A percentile compares a stretch with the other conserved stretches of the same genome.
phyloP scores from a whole-genome alignment of 208 protist species.

The Trypanosoma theileri region DNA sequence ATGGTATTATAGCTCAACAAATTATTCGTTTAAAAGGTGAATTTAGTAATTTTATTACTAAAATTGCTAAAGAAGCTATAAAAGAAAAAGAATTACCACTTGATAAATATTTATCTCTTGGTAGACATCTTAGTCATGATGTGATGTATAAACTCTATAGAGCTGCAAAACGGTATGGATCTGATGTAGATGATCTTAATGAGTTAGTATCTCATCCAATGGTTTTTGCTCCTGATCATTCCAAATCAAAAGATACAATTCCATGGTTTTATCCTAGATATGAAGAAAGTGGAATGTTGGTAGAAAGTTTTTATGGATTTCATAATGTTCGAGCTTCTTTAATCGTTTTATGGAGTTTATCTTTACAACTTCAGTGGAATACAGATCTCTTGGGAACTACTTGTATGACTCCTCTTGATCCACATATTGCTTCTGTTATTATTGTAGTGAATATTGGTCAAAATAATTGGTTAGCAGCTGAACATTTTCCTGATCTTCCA shows the following conservation, averaged over 20 bases:
- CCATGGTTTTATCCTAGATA: slow-evolving; percentile 81
- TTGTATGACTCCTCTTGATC: slow-evolving; percentile 47
- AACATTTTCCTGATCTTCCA: slow-evolving; percentile 60
- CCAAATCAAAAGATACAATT: slow-evolving; percentile 31
- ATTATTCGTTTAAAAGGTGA: slow-evolving; percentile 39
- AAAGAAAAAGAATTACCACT: slow-evolving; percentile 26
- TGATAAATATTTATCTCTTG: slow-evolving; percentile 32
- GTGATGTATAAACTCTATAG: slow-evolving; percentile 44
- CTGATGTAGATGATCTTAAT: slow-evolving; percentile 43
- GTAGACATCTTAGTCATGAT: slow-evolving; percentile 32
- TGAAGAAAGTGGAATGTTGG: slow-evolving; percentile 39
- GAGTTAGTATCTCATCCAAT: slow-evolving; percentile 52
- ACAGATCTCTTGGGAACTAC: slow-evolving; percentile 26
- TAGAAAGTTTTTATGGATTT: slow-evolving; percentile 61
- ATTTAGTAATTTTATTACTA: slow-evolving; percentile 55
- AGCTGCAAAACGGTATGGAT: slow-evolving; percentile 21
- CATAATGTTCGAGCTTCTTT: slow-evolving; percentile 42
- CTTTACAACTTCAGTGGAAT: slow-evolving; percentile 61
- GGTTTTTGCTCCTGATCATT: slow-evolving; percentile 32
- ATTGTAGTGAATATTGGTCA: slow-evolving; percentile 47
- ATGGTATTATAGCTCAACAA: slow-evolving; percentile 41
- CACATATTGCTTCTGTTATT: slow-evolving; percentile 73
- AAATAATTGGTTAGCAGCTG: slow-evolving; percentile 43
- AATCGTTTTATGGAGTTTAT: slow-evolving; percentile 75
- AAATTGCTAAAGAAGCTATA: slow-evolving; percentile 49